These are phyloP conservation scores for Paramecium octaurelia DNA, from an alignment of 73 alveolate species.

Conservation along the genomic window DNA sequence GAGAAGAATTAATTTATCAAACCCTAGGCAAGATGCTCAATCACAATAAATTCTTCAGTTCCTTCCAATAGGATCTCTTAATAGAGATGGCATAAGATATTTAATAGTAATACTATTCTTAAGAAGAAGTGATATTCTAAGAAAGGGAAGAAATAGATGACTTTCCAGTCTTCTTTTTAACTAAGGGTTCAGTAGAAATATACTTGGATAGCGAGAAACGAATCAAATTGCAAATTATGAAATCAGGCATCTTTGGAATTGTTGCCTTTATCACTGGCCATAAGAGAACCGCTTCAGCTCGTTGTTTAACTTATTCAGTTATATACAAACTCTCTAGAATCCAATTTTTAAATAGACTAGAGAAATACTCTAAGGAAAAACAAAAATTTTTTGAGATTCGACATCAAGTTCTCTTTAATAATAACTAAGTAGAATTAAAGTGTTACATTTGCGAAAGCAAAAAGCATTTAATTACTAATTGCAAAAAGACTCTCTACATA, in stretches of 20 bases:
- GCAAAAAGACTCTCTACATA: background rate
- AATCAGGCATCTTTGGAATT: background rate
- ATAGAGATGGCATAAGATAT: slow-evolving; percentile 41
- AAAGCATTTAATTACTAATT: background rate
- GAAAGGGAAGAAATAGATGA: slow-evolving; percentile 9
- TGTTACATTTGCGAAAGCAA: slow-evolving; percentile 30
- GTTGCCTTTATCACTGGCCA: slow-evolving; percentile 4
- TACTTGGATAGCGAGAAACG: background rate
- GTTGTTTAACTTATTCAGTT: slow-evolving; percentile 2
- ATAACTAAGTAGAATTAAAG: background rate
- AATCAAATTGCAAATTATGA: background rate
- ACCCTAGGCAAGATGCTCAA: slow-evolving; percentile 29
- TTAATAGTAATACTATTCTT: slow-evolving; percentile 35
- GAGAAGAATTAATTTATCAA: slow-evolving; percentile 49
- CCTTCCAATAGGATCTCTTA: background rate
- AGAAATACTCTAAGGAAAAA: background rate
- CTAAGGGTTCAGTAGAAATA: background rate
- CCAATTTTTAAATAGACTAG: background rate
- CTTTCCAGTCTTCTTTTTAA: background rate
- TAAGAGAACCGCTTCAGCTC: slow-evolving; percentile 29
- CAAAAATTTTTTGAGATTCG: background rate
- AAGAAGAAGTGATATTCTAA: slow-evolving; percentile 39
- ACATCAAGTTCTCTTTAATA: background rate
- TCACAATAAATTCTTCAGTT: background rate
- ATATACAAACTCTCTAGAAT: background rate